Conservation (phyloP, 2,329 filamentous ascomycete species). For the Elsinoe australis region DNA sequence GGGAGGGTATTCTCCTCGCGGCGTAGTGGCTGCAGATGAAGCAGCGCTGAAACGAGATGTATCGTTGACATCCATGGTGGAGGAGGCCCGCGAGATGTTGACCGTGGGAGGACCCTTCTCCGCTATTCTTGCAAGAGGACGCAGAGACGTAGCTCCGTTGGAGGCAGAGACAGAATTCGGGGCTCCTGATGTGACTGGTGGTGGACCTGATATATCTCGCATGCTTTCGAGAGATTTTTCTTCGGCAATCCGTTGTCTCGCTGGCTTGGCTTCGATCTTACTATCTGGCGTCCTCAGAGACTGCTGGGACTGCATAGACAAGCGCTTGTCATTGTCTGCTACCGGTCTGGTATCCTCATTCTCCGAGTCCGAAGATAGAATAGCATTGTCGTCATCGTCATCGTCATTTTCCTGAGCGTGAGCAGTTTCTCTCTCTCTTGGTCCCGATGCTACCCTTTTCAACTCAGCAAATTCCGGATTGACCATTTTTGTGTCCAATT, state of each 20-base stretch:
- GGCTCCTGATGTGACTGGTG: constrained; percentile 1
- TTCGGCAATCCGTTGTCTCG: constrained; percentile 5
- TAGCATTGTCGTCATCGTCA: constrained; percentile 6
- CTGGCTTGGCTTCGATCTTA: constrained; percentile 4
- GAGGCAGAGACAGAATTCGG: constrained; percentile 30
- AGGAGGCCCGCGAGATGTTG: constrained; percentile 39
- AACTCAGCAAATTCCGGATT: background rate
- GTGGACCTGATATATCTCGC: background rate
- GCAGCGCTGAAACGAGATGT: constrained; percentile 24
- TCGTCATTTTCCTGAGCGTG: background rate
- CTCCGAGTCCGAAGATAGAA: constrained; percentile 1
- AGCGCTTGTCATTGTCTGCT: background rate
- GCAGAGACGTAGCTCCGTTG: background rate
- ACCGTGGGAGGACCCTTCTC: constrained; percentile 33
- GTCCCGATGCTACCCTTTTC: background rate
- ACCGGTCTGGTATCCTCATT: background rate
- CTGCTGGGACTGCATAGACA: constrained; percentile 12
- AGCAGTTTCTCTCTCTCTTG: background rate
- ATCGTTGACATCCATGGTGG: constrained; percentile 36
- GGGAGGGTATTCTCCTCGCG: constrained; percentile 14
- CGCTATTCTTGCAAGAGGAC: constrained; percentile 9
- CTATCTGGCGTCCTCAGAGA: constrained; percentile 15
- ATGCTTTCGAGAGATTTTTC: constrained; percentile 13
- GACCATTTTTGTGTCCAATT: background rate
- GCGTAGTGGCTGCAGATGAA: constrained; percentile 11